Evolutionary conservation across 2,329 filamentous ascomycete species (phyloP).

Genomic region (Xylariaceae sp.): DNA sequence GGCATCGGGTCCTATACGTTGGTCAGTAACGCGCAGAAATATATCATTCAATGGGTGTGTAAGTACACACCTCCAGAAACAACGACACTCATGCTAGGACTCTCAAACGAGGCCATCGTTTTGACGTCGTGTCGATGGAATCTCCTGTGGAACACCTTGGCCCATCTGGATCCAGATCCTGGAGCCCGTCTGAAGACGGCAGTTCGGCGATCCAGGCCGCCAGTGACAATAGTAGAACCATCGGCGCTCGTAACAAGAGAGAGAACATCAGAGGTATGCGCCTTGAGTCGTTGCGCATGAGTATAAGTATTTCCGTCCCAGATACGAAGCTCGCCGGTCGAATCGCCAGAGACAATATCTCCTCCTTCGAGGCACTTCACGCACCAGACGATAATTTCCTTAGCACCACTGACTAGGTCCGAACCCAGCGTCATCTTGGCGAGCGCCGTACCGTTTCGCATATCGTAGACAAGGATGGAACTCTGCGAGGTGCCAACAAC

Average conservation of each 20-base stretch:
- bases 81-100: conserved; percentile 73
- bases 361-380: conserved; percentile 83
- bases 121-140: conserved; percentile 96
- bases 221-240: conserved; percentile 77
- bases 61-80: conserved; percentile 74
- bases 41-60: neutral
- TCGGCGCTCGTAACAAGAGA: conserved; percentile 79
- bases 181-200: conserved; percentile 69
- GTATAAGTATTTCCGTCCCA: conserved; percentile 94
- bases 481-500: conserved; percentile 95
- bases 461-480: conserved; percentile 83
- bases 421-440: conserved; percentile 82
- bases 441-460: conserved; percentile 68
- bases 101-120: conserved; percentile 85
- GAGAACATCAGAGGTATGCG: conserved; percentile 84
- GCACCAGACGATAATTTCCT: conserved; percentile 87
- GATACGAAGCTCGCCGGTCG: conserved; percentile 85
- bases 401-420: conserved; percentile 69
- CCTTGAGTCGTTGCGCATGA: conserved; percentile 76
- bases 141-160: conserved; percentile 75
- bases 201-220: conserved; percentile 85
- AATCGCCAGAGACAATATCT: conserved; percentile 91
- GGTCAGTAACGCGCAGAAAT: conserved; percentile 29
- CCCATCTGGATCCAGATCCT: conserved; percentile 64
- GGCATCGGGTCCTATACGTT: conserved; percentile 68